Evolutionary conservation across 306 rosid genomes (phyloP), one percentile per base, ranked within the genome.

Genomic region (Clitoria ternatea): DNA sequence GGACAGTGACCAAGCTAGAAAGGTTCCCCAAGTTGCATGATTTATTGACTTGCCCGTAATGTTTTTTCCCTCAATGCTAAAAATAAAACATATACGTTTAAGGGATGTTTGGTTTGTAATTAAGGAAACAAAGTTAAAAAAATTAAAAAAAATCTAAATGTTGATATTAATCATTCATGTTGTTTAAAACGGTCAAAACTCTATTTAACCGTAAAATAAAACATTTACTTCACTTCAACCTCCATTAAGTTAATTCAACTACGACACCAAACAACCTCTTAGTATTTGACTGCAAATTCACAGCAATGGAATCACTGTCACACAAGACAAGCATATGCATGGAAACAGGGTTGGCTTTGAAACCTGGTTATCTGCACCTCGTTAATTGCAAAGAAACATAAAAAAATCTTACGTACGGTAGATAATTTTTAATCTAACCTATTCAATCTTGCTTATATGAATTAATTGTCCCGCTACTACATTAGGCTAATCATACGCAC

Each of bases 1-100:
- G 66, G 80, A 78, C 65, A 74, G 56, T 77, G 83, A 82, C 86
- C 15, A 50, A 2, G 65, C 30, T 13, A 69, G 67, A 82, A 82
- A 82, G 82, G 61, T 73, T 71, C 49, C 61, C 20, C 61, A 17
- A 37, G 59, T 70, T 70, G 64, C 74, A 47, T 65, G 35, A 69
- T 14, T 6, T 54, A 14, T 26, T 56, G 12, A 30, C 18, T 47
- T 62, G 43, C 23, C 19, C 17, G 15, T 52, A 26, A 56, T 67
- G 23, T 64, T 66, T 35, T 55, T 57, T 11, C 4, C 6, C n/a
- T n/a, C 64, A 48, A 2, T 24, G 17, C 56, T 26, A 17, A 52
- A 26, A 47, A 7, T 6, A 30, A 57, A 11, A 27, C 0, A 57
- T 18, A 12, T 12, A 47, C n/a, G n/a, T n/a, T n/a, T n/a, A n/a